Conservation (phyloP, 2,329 filamentous ascomycete genomes). For the Calonectria naviculata region DNA sequence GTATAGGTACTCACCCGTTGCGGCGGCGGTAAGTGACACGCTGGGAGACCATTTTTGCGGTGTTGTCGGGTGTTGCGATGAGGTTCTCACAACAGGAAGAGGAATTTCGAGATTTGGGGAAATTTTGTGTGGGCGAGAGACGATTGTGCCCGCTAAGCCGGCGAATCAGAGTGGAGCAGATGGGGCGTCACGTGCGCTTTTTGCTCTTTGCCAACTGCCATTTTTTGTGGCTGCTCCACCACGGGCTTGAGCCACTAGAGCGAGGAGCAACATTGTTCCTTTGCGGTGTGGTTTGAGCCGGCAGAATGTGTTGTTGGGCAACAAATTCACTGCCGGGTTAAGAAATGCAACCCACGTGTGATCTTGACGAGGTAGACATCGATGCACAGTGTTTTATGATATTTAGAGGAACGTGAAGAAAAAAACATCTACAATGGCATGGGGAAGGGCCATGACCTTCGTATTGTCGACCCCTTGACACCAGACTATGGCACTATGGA, state of each 20-base stretch:
- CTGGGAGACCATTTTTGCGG: conserved; percentile 68
- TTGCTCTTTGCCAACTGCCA: neutral
- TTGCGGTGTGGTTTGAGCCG: neutral
- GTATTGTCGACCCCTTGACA: too few relatives aligned
- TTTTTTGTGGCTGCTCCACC: conserved; percentile 15
- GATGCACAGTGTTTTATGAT: too few relatives aligned
- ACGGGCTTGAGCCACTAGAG: neutral
- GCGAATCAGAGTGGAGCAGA: conserved; percentile 47
- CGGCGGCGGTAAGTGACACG: conserved; percentile 79
- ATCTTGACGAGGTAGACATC: too few relatives aligned
- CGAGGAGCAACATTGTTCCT: conserved; percentile 15
- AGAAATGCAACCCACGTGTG: neutral
- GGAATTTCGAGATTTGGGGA: conserved; percentile 55
- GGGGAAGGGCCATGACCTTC: too few relatives aligned
- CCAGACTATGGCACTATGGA: too few relatives aligned
- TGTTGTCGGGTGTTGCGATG: conserved; percentile 51
- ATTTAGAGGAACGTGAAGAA: too few relatives aligned
- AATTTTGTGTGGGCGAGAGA: conserved; percentile 56
- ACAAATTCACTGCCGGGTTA: neutral
- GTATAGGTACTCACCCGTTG: conserved; percentile 75
- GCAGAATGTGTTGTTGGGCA: neutral
- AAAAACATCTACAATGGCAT: too few relatives aligned
- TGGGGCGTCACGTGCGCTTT: conserved; percentile 33
- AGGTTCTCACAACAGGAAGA: conserved; percentile 49
- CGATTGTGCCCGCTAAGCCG: conserved; percentile 50